Conservation (phyloP, 2,329 filamentous ascomycete species). For the Leptodontidium sp. region DNA sequence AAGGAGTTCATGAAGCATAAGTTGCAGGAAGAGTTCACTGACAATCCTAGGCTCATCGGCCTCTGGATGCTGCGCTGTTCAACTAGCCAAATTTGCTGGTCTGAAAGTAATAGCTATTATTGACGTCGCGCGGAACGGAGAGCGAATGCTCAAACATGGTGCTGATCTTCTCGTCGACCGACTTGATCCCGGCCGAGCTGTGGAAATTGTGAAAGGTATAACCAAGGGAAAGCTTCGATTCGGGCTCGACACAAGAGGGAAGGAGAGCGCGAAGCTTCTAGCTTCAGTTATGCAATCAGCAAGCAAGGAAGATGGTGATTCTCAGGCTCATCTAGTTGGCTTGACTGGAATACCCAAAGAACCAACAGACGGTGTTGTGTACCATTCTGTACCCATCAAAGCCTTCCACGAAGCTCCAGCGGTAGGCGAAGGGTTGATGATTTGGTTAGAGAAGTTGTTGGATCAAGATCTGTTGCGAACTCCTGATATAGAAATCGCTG, state of each 20-base stretch:
- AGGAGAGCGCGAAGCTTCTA: constrained; percentile 67
- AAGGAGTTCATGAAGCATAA: constrained; percentile 34
- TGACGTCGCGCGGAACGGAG: constrained; percentile 72
- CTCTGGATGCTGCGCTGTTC: constrained; percentile 70
- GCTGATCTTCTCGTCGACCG: constrained; percentile 75
- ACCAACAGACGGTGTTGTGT: constrained; percentile 35
- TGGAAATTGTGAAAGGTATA: constrained; percentile 68
- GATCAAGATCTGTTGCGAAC: constrained; percentile 59
- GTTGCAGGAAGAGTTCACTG: not conserved
- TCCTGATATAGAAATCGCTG: constrained; percentile 71
- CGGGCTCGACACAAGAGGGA: constrained; percentile 72
- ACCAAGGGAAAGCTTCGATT: constrained; percentile 68
- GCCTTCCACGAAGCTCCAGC: constrained; percentile 73
- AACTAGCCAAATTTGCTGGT: constrained; percentile 72
- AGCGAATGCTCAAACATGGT: constrained; percentile 58
- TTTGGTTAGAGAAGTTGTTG: constrained; percentile 74
- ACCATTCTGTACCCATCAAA: constrained; percentile 71
- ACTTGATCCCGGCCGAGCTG: constrained; percentile 69
- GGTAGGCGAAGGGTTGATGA: constrained; percentile 68
- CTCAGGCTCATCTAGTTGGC: constrained; percentile 67
- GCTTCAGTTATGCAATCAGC: constrained; percentile 38
- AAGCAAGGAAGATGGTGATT: constrained; percentile 27
- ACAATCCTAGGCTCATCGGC: constrained; percentile 65
- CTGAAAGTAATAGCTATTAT: constrained; percentile 71
- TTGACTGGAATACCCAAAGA: constrained; percentile 71